Evolutionary conservation across 306 rosid genomes (phyloP).

Genomic region (Medicago arabica): DNA sequence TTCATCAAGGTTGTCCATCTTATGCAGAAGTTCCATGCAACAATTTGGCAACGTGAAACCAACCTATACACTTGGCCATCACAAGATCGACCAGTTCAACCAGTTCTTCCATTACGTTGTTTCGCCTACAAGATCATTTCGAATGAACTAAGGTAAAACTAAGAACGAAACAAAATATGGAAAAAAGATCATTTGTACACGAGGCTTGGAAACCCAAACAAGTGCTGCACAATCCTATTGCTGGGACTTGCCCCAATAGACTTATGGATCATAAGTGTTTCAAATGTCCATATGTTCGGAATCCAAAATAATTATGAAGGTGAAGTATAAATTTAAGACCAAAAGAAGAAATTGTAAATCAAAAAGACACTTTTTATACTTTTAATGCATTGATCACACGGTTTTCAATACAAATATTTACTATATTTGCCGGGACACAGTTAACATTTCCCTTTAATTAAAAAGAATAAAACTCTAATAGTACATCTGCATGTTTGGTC

Average conservation of each 20-base stretch:
- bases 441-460: too few species aligned
- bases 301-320: too few species aligned
- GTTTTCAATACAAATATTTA: too few species aligned
- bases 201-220: slow-evolving; percentile 92
- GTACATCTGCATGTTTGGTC: slow-evolving; percentile 63
- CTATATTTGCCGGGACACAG: too few species aligned
- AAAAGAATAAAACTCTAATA: too few species aligned
- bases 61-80: slow-evolving; percentile 85
- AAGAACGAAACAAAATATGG: slow-evolving; percentile 28
- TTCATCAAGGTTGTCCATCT: too few species aligned
- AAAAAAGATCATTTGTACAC: slow-evolving; percentile 56
- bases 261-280: slow-evolving; percentile 42
- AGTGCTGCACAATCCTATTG: slow-evolving; percentile 67
- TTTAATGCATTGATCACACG: too few species aligned
- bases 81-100: slow-evolving; percentile 97
- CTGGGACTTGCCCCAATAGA: slow-evolving; percentile 62
- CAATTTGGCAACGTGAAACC: slow-evolving; percentile 44
- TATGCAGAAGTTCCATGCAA: too few species aligned
- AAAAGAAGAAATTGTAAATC: too few species aligned
- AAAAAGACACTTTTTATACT: too few species aligned
- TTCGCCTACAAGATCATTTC: slow-evolving; percentile 64
- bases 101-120: slow-evolving; percentile 90
- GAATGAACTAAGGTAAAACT: slow-evolving; percentile 31
- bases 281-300: slow-evolving; percentile 2
- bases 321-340: too few species aligned